Conservation (phyloP, 2,329 filamentous ascomycete genomes). For the Colletotrichum scovillei region DNA sequence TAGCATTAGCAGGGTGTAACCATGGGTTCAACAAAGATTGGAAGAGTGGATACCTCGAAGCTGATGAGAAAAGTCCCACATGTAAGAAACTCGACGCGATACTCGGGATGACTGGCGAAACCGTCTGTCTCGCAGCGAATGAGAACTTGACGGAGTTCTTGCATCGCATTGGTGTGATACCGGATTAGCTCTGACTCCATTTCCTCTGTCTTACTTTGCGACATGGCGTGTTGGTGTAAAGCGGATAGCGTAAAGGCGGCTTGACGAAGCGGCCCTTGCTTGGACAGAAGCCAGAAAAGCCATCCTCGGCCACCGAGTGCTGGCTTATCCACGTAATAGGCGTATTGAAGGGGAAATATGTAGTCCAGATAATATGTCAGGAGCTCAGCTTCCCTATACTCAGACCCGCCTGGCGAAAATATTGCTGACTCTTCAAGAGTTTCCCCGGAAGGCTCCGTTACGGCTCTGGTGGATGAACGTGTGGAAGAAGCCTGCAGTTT, state of each 20-base stretch:
- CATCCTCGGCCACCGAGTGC: slow-evolving; percentile 41
- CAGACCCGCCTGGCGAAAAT: neutral
- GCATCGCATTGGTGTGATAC: slow-evolving; percentile 42
- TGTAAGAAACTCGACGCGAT: slow-evolving; percentile 41
- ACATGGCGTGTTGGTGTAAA: slow-evolving; percentile 41
- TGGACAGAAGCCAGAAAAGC: slow-evolving; percentile 40
- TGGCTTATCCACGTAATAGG: slow-evolving; percentile 41
- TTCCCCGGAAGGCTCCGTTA: neutral
- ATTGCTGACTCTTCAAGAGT: slow-evolving; percentile 3
- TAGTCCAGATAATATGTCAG: slow-evolving; percentile 44
- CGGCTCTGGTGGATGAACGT: neutral
- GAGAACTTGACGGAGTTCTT: slow-evolving; percentile 38
- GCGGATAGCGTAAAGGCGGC: slow-evolving; percentile 42
- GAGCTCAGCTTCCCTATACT: slow-evolving; percentile 41
- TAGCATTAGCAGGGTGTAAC: neutral
- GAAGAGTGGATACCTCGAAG: slow-evolving; percentile 37
- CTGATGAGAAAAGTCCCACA: slow-evolving; percentile 42
- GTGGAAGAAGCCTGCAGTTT: slow-evolving; percentile 8
- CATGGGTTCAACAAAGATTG: neutral
- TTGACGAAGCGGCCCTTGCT: slow-evolving; percentile 39
- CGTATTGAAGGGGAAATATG: slow-evolving; percentile 42
- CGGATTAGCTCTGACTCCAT: slow-evolving; percentile 38
- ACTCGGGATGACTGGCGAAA: slow-evolving; percentile 30
- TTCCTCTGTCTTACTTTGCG: slow-evolving; percentile 33
- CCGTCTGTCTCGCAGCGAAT: slow-evolving; percentile 19